phyloP scores from a whole-genome alignment of 2,329 filamentous ascomycete species.

The Graphilbum sp. region DNA sequence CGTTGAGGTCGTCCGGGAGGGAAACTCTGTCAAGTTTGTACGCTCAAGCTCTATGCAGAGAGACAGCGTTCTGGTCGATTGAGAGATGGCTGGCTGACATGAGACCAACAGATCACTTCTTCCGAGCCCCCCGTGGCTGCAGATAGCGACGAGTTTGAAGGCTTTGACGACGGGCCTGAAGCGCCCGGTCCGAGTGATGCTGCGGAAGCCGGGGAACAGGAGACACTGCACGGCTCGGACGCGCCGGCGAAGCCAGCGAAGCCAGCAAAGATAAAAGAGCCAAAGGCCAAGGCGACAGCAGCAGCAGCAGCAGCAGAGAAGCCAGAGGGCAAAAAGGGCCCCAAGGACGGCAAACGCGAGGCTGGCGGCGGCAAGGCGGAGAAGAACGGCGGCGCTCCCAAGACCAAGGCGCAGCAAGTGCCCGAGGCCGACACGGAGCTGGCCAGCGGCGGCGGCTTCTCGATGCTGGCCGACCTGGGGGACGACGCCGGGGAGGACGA shows the following conservation, averaged over 20 bases:
- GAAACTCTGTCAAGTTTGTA: slow-evolving; percentile 41
- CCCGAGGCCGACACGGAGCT: slow-evolving; percentile 21
- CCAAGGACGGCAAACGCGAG: no score
- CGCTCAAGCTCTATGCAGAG: slow-evolving; percentile 7
- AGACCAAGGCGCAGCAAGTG: no score
- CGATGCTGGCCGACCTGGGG: slow-evolving; percentile 35
- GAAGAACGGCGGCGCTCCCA: no score
- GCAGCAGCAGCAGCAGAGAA: slow-evolving; percentile 6
- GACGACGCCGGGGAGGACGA: slow-evolving; percentile 33
- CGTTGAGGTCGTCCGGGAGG: slow-evolving; percentile 64
- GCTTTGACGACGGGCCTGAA: slow-evolving; percentile 15
- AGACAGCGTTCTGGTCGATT: background rate
- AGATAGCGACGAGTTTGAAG: slow-evolving; percentile 16
- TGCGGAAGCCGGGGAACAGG: no score
- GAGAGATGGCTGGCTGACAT: no score
- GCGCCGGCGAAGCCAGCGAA: no score
- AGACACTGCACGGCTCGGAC: no score
- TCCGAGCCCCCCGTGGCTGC: no score
- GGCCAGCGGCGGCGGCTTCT: slow-evolving; percentile 33
- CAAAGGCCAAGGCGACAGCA: slow-evolving; percentile 1
- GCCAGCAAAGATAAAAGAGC: slow-evolving; percentile 1
- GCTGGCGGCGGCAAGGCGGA: no score
- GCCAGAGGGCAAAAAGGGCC: slow-evolving; percentile 4
- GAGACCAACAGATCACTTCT: no score
- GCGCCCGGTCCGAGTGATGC: background rate